Evolutionary conservation across 2,329 filamentous ascomycete genomes (phyloP).

Genomic region (Nigrograna mackinnonii): DNA sequence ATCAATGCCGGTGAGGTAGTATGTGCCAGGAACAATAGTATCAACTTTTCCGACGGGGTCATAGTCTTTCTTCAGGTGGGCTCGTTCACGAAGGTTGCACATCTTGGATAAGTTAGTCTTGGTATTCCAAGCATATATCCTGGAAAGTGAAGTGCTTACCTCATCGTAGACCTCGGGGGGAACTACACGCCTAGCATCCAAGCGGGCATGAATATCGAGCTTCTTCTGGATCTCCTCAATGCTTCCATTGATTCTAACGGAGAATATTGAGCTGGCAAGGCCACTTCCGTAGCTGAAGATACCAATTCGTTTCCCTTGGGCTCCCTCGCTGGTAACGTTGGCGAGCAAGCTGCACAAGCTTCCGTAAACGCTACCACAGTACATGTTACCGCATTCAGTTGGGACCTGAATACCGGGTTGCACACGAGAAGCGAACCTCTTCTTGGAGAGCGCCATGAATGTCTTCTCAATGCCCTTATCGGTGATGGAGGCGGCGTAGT

Average conservation of each 20-base stretch:
- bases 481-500: conserved; percentile 51
- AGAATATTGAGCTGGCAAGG: conserved; percentile 55
- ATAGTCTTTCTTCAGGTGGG: conserved; percentile 55
- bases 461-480: conserved; percentile 59
- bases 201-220: conserved; percentile 50
- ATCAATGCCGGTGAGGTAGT: conserved; percentile 55
- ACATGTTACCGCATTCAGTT: conserved; percentile 60
- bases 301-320: conserved; percentile 55
- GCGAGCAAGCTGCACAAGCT: conserved; percentile 52
- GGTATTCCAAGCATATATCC: conserved; percentile 12
- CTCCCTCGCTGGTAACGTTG: conserved; percentile 48
- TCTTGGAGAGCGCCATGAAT: conserved; percentile 56
- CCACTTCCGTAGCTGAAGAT: conserved; percentile 59
- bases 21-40: conserved; percentile 51
- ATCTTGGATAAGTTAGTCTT: conserved; percentile 43
- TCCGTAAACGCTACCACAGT: conserved; percentile 56
- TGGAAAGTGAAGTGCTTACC: conserved; percentile 29
- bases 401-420: conserved; percentile 55
- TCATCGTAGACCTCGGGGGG: conserved; percentile 54
- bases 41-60: conserved; percentile 49
- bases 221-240: conserved; percentile 51
- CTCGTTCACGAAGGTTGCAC: conserved; percentile 56
- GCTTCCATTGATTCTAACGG: conserved; percentile 51
- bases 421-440: conserved; percentile 54
- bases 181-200: conserved; percentile 50